These are phyloP conservation scores for Pleodorina starrii DNA, from an alignment of 139 green algal species.

Conservation along the genomic window DNA sequence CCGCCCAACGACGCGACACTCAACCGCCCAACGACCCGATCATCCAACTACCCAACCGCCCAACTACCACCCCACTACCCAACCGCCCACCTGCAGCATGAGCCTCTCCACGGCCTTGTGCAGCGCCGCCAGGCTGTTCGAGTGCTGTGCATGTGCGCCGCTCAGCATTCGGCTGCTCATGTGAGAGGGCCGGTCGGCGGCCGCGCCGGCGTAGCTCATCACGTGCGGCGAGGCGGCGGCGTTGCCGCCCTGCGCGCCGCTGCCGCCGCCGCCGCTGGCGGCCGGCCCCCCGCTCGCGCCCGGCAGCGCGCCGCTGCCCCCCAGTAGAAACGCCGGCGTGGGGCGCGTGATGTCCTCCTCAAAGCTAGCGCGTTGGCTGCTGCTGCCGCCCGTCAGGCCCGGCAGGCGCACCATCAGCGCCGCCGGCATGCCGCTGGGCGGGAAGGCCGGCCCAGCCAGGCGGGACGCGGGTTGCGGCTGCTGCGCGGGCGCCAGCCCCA, in stretches of 20 bases:
- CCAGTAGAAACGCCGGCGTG: background rate
- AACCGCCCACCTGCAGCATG: constrained; percentile 56
- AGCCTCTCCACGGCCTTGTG: constrained; percentile 58
- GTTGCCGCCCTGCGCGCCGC: no score
- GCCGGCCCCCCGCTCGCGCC: background rate
- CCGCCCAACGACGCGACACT: no score
- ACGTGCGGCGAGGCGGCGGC: no score
- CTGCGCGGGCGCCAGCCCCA: background rate
- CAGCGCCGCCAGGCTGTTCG: constrained; percentile 32
- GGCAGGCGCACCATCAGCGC: background rate
- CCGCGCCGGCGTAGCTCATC: background rate
- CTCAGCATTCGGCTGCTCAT: background rate
- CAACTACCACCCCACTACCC: no score
- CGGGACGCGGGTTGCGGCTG: background rate
- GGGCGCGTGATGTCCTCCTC: background rate
- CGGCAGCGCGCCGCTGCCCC: background rate
- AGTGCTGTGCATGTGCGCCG: constrained; percentile 23
- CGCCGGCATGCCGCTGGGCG: background rate
- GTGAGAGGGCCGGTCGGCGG: constrained; percentile 13
- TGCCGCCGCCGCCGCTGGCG: background rate
- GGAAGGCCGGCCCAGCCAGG: background rate
- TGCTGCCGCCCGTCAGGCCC: background rate
- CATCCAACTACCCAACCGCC: no score
- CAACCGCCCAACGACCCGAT: no score
- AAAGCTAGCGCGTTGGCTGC: background rate